Base-by-base conservation (phyloP, 2,329 filamentous ascomycete species). In the Aschersonia sp. region DNA sequence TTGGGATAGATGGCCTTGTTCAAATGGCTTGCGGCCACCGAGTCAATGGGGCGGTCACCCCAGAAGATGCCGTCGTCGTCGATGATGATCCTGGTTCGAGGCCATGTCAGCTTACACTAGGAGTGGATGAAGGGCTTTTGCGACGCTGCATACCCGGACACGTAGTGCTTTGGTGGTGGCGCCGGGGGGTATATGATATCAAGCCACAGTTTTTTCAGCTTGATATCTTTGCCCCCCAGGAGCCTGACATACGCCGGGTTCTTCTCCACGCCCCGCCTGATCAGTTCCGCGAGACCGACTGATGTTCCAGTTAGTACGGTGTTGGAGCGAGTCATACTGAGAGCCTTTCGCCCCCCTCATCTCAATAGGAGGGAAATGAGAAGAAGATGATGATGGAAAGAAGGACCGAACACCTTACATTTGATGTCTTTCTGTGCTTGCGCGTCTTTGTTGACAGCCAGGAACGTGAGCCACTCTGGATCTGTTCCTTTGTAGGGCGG, bases 391-490 rank as follows among this genome's bases (percentile, higher is more conserved):
- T 9, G 35, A 12, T 9, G 7, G n/a, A 42, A n/a, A 8, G 40
- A 14, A 42, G 40, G 22, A 9, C 4, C n/a, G 10, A 7, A n/a
- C 11, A 37, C 59, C 69, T 39, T 54, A 72, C 74, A 55, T 56
- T 67, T 68, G 31, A 82, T 70, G 29, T 64, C 58, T 14, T 69
- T 56, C 30, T 74, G 63, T 8, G 72, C 63, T 42, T 71, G 60
- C 11, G 57, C 59, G 50, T 83, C 71, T 51, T 70, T 71, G 51
- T 71, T 76, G n/a, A 83, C 64, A 48, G 71, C 72, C 12, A 79
- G 56, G 52, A 81, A 84, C 45, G 69, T 66, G 51, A 69, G 65
- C 77, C 77, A 84, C 59, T 84, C 81, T 3, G 79, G 79, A 53
- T 82, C 78, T 30, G 64, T 66, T 46, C 70, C 70, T 50, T 66